Evolutionary conservation across 148 eudicot genomes (phyloP).

Genomic region (Rheum nobile): DNA sequence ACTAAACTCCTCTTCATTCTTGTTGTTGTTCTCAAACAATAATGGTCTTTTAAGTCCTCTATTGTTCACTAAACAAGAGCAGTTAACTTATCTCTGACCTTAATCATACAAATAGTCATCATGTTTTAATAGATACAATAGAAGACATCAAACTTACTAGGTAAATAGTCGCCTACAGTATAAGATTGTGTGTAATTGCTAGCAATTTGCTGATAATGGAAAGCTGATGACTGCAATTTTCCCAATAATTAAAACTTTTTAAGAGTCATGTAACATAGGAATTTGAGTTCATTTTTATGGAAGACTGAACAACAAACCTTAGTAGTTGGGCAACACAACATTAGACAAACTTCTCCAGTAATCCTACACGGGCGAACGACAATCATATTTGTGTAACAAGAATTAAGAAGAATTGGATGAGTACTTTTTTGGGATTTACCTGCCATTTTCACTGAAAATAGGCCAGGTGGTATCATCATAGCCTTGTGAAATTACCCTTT

Average conservation of each 20-base stretch:
- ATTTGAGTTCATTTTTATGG: neutral
- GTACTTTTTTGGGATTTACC: neutral
- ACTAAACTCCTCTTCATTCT: neutral
- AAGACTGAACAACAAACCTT: neutral
- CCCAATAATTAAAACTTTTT: neutral
- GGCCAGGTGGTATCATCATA: slow-evolving; percentile 8
- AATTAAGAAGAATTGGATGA: neutral
- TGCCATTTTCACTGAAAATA: slow-evolving; percentile 9
- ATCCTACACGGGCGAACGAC: neutral
- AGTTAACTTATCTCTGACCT: neutral
- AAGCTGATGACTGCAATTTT: neutral
- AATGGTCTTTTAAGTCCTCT: neutral
- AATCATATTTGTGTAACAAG: neutral
- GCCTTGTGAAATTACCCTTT: slow-evolving; percentile 6
- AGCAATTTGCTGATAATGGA: neutral
- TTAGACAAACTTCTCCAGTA: slow-evolving; percentile 11
- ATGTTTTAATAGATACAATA: neutral
- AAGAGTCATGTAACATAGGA: neutral
- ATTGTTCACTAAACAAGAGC: neutral
- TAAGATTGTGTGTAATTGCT: neutral
- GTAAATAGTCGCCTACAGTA: neutral
- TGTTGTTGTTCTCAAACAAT: neutral
- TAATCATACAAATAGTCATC: neutral
- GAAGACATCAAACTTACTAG: neutral
- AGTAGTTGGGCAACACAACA: neutral